These are phyloP conservation scores for Zalaria obscura DNA, from an alignment of 2,329 filamentous ascomycete species.

Conservation along the genomic window DNA sequence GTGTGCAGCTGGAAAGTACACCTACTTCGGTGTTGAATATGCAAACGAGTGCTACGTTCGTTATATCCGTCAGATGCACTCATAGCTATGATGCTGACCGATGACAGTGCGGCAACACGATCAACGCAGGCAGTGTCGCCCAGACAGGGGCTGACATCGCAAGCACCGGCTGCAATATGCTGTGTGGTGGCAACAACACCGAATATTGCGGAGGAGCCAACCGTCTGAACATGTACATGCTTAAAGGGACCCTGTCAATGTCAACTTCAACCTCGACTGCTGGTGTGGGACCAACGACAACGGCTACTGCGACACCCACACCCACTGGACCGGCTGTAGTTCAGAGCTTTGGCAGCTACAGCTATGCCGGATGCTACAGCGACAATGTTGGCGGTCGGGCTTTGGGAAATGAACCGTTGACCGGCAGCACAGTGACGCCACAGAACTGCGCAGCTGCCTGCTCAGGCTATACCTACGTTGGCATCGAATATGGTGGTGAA, in stretches of 20 bases:
- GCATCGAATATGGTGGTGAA: constrained; percentile 21
- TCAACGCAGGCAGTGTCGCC: background rate
- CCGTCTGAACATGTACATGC: constrained; percentile 16
- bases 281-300: constrained; percentile 2
- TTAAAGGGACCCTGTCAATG: constrained; percentile 3
- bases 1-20: constrained; percentile 13
- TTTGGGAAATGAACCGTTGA: constrained; percentile 3
- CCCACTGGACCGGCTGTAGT: constrained; percentile 9
- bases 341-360: constrained; percentile 11
- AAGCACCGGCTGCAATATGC: constrained; percentile 12
- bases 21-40: constrained; percentile 26
- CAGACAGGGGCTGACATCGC: background rate
- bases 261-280: constrained; percentile 3
- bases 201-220: constrained; percentile 17
- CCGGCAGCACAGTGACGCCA: constrained; percentile 20
- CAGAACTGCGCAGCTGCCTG: constrained; percentile 22
- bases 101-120: background rate
- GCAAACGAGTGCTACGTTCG: constrained; percentile 17
- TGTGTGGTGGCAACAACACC: constrained; percentile 16
- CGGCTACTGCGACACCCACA: constrained; percentile 1
- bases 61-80: background rate
- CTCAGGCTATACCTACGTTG: constrained; percentile 20
- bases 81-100: background rate
- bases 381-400: constrained; percentile 13
- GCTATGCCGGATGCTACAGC: constrained; percentile 13